A percentile compares a stretch with the other conserved stretches of the same genome.
These are phyloP conservation scores for Fusarium nematophilum DNA, from an alignment of 2,329 filamentous ascomycete species.

Conservation along the genomic window DNA sequence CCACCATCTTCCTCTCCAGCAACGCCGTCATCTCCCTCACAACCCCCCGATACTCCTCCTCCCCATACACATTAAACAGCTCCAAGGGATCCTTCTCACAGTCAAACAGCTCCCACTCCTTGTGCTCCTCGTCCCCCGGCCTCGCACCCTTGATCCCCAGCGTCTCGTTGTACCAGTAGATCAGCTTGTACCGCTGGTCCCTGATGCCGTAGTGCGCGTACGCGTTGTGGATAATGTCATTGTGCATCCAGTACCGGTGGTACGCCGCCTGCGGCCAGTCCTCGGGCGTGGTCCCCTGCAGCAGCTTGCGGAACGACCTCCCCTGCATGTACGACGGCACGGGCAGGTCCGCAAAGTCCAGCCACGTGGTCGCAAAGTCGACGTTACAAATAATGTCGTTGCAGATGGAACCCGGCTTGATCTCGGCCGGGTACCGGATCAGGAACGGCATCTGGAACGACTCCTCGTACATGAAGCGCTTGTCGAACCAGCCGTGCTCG, in stretches of 20 bases:
- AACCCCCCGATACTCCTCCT: constrained; percentile 51
- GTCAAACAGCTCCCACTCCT: constrained; percentile 67
- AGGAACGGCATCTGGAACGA: constrained; percentile 67
- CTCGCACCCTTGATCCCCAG: constrained; percentile 58
- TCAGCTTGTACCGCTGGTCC: constrained; percentile 64
- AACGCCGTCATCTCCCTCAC: constrained; percentile 54
- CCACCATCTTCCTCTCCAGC: constrained; percentile 61
- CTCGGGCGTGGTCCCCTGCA: constrained; percentile 51
- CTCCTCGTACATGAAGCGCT: constrained; percentile 69
- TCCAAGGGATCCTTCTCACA: constrained; percentile 61
- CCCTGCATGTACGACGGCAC: constrained; percentile 65
- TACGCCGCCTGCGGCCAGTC: constrained; percentile 65
- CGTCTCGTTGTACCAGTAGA: constrained; percentile 66
- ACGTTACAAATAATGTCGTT: constrained; percentile 65
- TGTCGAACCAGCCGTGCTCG: constrained; percentile 69
- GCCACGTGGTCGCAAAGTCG: constrained; percentile 63
- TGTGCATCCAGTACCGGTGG: constrained; percentile 68
- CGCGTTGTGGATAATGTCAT: constrained; percentile 62
- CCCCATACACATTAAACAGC: constrained; percentile 58
- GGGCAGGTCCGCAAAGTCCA: constrained; percentile 56
- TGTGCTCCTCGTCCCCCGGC: constrained; percentile 54
- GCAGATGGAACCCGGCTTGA: constrained; percentile 53
- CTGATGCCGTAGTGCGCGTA: constrained; percentile 65
- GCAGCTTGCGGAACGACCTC: constrained; percentile 53
- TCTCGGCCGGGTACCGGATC: constrained; percentile 57